Conservation (phyloP, 2,329 filamentous ascomycete species). For the Mycosphaerelloides madeirae region DNA sequence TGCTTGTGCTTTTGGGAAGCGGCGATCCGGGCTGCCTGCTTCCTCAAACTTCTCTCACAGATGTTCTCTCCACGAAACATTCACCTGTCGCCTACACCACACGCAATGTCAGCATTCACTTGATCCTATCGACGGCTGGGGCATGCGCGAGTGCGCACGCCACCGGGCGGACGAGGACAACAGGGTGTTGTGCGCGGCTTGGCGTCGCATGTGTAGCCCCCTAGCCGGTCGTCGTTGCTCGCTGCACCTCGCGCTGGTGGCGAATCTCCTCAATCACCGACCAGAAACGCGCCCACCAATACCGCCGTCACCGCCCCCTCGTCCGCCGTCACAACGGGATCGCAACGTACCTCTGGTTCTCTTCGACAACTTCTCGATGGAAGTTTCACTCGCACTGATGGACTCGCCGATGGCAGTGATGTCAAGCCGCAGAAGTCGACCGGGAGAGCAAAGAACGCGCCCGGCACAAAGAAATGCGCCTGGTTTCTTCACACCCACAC, state of each 20-base stretch:
- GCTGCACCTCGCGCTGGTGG: too few relatives aligned
- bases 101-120: neutral
- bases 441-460: conserved; percentile 3
- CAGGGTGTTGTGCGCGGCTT: too few relatives aligned
- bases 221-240: too few relatives aligned
- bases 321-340: too few relatives aligned
- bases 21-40: neutral
- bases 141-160: too few relatives aligned
- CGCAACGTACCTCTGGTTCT: too few relatives aligned
- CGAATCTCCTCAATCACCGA: too few relatives aligned
- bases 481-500: neutral
- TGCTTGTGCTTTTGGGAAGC: neutral
- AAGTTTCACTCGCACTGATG: neutral
- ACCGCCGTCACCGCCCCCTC: too few relatives aligned
- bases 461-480: neutral
- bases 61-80: neutral
- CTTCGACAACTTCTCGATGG: too few relatives aligned
- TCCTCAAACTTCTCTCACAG: neutral
- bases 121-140: neutral
- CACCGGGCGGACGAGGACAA: too few relatives aligned
- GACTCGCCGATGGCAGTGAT: conserved; percentile 1
- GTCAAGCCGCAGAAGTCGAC: conserved; percentile 1
- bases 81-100: neutral
- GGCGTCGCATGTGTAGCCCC: too few relatives aligned
- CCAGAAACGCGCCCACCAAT: too few relatives aligned